A percentile compares a stretch with the other conserved stretches of the same genome.
phyloP scores from a whole-genome alignment of 2,329 filamentous ascomycete species.

The Sphaerulina populicola region DNA sequence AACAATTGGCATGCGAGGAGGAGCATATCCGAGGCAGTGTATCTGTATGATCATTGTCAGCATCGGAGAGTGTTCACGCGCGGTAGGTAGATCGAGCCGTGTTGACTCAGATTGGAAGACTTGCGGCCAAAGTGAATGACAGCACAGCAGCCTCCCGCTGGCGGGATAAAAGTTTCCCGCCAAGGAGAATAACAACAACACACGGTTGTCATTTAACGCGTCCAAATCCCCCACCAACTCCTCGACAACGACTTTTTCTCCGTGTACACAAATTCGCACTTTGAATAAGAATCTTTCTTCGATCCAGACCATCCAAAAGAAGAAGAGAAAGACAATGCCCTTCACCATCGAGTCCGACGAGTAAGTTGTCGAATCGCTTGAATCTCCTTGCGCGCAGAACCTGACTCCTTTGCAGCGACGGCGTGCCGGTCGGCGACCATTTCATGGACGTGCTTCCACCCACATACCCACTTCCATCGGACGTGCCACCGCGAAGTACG shows the following conservation, averaged over 20 bases:
- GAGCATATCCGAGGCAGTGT: constrained; percentile 40
- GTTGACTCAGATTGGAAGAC: neutral
- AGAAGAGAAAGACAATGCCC: constrained; percentile 12
- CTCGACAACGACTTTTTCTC: constrained; percentile 3
- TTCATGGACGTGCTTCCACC: constrained; percentile 12
- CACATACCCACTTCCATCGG: neutral
- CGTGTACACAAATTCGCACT: neutral
- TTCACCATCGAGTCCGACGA: constrained; percentile 16
- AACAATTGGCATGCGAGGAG: constrained; percentile 37
- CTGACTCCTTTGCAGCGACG: constrained; percentile 12
- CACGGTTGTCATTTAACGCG: constrained; percentile 7
- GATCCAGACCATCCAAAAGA: neutral
- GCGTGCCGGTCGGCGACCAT: constrained; percentile 18
- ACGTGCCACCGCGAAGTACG: neutral
- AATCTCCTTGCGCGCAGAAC: neutral
- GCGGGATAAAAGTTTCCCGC: constrained; percentile 3
- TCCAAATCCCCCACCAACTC: neutral
- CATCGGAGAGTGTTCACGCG: constrained; percentile 13
- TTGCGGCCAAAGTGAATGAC: neutral
- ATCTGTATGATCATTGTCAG: constrained; percentile 35
- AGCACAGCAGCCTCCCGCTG: neutral
- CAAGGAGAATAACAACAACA: constrained; percentile 12
- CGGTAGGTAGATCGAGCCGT: constrained; percentile 7
- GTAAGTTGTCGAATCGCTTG: neutral
- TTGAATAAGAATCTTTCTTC: neutral